A percentile compares a stretch with the other conserved stretches of the same genome.
Conservation (phyloP, 805 yeast genomes). For the Soucietia sequanensis region DNA sequence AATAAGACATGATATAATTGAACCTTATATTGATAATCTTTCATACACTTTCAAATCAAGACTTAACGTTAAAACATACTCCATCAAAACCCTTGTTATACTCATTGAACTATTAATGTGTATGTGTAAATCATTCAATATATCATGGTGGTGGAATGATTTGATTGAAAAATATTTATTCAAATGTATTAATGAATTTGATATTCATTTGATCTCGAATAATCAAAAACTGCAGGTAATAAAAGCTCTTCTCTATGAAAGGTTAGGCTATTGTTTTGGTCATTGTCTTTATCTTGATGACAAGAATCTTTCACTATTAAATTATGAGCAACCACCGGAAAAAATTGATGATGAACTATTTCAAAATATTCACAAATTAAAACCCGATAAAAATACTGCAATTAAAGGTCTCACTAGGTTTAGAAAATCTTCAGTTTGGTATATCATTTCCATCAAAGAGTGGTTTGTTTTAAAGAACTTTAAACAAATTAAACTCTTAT, state of each 20-base stretch:
- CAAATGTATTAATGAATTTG: conserved; percentile 46
- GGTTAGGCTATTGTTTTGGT: conserved; percentile 47
- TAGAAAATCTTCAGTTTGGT: conserved; percentile 79
- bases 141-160: conserved; percentile 47
- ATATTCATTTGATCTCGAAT: conserved; percentile 36
- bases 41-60: conserved; percentile 74
- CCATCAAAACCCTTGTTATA: conserved; percentile 63
- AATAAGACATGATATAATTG: conserved; percentile 52
- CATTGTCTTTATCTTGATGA: conserved; percentile 30
- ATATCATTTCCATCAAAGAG: conserved; percentile 68
- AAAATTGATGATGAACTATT: conserved; percentile 31
- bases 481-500: conserved; percentile 23
- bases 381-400: conserved; percentile 33
- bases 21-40: conserved; percentile 66
- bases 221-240: conserved; percentile 47
- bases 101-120: conserved; percentile 69
- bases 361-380: conserved; percentile 34
- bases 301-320: conserved; percentile 29
- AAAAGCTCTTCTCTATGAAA: conserved; percentile 42
- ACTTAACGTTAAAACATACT: conserved; percentile 65
- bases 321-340: conserved; percentile 32
- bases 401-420: conserved; percentile 56
- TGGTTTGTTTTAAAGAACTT: conserved; percentile 44
- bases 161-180: conserved; percentile 43
- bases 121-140: conserved; percentile 38